Conservation (phyloP, 306 rosid species). For the Begonia loranthoides region DNA sequence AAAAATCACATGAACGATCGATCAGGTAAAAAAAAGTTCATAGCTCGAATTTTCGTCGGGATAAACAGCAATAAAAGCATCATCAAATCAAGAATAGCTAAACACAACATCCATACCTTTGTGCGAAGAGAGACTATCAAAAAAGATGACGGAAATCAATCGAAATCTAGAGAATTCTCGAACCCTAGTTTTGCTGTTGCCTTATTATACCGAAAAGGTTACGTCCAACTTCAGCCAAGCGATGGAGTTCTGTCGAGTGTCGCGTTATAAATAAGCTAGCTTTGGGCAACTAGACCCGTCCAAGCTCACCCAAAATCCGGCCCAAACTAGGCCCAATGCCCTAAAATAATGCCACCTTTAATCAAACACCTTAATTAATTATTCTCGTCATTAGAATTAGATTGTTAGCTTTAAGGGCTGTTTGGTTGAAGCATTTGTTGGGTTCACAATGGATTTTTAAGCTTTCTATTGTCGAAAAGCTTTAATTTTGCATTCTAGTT, state of each 20-base stretch:
- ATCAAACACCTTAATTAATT: not conserved
- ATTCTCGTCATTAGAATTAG: not conserved
- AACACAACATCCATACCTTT: not conserved
- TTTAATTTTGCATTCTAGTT: not conserved
- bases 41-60: not conserved
- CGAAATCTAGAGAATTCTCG: not conserved
- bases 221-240: not conserved
- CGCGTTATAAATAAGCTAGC: no score
- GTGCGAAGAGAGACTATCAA: not conserved
- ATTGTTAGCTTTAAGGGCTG: not conserved
- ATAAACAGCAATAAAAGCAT: not conserved
- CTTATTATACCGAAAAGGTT: not conserved
- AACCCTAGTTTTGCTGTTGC: slow-evolving; percentile 3
- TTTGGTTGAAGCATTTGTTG: not conserved
- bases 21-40: not conserved
- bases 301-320: not conserved
- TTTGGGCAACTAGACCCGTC: not conserved
- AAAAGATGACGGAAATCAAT: slow-evolving; percentile 3
- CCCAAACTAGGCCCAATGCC: not conserved
- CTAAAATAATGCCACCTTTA: not conserved
- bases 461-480: not conserved
- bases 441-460: not conserved
- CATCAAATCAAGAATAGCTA: not conserved
- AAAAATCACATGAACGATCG: not conserved
- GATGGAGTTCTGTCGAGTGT: not conserved